Conservation (phyloP, 257 asterid species). For the Salvia splendens region DNA sequence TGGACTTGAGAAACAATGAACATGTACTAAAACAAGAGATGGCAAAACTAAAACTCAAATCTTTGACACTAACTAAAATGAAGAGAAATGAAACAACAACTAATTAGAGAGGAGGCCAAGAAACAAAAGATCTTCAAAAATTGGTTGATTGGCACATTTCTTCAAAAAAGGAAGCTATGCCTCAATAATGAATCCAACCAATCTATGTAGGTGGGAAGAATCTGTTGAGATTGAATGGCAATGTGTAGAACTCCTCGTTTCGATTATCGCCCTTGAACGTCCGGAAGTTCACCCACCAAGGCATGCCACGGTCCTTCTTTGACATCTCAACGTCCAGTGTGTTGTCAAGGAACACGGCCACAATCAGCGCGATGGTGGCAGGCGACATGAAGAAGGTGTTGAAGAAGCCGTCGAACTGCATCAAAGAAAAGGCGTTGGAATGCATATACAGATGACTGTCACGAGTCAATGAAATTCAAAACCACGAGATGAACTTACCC, state of each 20-base stretch:
- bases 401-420: constrained; percentile 82
- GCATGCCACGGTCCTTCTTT: constrained; percentile 88
- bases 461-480: no score
- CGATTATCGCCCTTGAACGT: constrained; percentile 85
- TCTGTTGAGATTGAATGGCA: constrained; percentile 84
- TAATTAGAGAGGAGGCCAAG: constrained; percentile 21
- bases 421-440: not conserved
- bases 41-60: not conserved
- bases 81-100: not conserved
- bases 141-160: constrained; percentile 12
- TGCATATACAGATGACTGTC: no score
- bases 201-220: constrained; percentile 88
- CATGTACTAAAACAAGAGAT: not conserved
- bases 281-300: constrained; percentile 96
- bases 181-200: constrained; percentile 8
- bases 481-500: constrained; percentile 54
- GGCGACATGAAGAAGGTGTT: constrained; percentile 83
- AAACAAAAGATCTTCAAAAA: constrained; percentile 32
- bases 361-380: constrained; percentile 64
- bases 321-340: constrained; percentile 83
- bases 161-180: constrained; percentile 22
- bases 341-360: constrained; percentile 87
- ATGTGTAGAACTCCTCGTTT: constrained; percentile 81
- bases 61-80: not conserved
- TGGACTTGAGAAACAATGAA: not conserved